These are phyloP conservation scores for Akebia trifoliata DNA, from an alignment of 164 flowering plant species.

Conservation along the genomic window DNA sequence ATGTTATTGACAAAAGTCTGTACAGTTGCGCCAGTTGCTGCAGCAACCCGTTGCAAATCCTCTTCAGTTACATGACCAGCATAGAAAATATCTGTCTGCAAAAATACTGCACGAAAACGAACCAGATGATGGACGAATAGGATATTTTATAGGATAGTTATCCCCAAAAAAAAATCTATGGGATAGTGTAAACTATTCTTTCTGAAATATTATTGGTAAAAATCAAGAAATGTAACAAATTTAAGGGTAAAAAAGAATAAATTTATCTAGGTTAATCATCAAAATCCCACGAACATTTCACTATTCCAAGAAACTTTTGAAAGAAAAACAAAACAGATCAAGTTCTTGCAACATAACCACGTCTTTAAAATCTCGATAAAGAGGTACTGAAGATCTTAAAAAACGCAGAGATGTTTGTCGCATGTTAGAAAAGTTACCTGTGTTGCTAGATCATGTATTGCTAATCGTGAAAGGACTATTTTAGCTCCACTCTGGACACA, in stretches of 20 bases:
- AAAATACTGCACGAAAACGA: slow-evolving; percentile 61
- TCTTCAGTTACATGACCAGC: slow-evolving; percentile 99
- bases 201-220: too few relatives aligned
- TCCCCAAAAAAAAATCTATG: too few relatives aligned
- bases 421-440: slow-evolving; percentile 47
- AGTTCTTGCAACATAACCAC: too few relatives aligned
- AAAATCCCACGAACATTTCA: too few relatives aligned
- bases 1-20: slow-evolving; percentile 95
- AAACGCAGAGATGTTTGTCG: neutral
- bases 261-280: too few relatives aligned
- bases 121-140: neutral
- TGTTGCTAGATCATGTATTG: slow-evolving; percentile 95
- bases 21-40: slow-evolving; percentile 95
- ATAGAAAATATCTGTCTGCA: slow-evolving; percentile 98
- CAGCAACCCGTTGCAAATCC: slow-evolving; percentile 89
- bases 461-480: slow-evolving; percentile 87
- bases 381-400: too few relatives aligned
- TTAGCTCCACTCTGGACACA: slow-evolving; percentile 95
- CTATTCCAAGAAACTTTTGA: too few relatives aligned
- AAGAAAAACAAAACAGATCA: too few relatives aligned
- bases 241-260: too few relatives aligned
- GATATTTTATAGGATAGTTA: neutral
- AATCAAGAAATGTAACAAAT: too few relatives aligned
- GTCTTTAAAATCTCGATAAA: too few relatives aligned
- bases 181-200: too few relatives aligned